Percentiles rank a stretch among this genome's conserved stretches.
Conservation (phyloP, 176 grass and related monocot genomes). For the Bolboschoenus planiculmis region DNA sequence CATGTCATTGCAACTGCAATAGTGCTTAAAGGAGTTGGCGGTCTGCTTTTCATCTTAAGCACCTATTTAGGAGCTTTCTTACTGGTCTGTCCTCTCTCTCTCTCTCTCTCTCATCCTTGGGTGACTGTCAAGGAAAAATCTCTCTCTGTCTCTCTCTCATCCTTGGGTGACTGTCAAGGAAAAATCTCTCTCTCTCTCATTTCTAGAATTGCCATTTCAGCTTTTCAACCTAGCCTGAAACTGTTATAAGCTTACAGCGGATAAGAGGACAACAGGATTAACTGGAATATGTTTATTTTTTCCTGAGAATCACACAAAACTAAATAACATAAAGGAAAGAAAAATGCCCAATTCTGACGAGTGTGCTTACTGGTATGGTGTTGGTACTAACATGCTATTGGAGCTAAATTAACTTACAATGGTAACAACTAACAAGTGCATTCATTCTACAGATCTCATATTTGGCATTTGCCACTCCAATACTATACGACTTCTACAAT, state of each 20-base stretch:
- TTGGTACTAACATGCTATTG: background rate
- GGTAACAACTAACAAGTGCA: background rate
- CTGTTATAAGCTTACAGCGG: background rate
- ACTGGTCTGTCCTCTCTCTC: background rate
- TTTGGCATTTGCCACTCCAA: constrained; percentile 28
- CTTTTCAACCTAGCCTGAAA: background rate
- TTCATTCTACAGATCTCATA: constrained; percentile 21
- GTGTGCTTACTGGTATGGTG: background rate
- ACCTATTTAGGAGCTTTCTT: constrained; percentile 28
- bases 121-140: no score
- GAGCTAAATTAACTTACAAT: no score
- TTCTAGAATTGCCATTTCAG: background rate
- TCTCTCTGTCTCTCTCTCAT: background rate
- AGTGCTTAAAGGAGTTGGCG: constrained; percentile 33
- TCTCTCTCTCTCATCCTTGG: background rate
- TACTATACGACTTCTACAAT: constrained; percentile 44
- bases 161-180: no score
- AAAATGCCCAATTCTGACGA: background rate
- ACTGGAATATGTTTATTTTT: background rate
- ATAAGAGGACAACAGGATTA: background rate
- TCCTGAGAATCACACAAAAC: background rate
- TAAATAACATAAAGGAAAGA: background rate
- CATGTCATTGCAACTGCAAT: constrained; percentile 36
- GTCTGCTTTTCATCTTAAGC: constrained; percentile 41
- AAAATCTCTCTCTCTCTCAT: background rate